Percentiles rank a stretch among this genome's conserved stretches.
These are phyloP conservation scores for Penicillium fuscoglaucum DNA, from an alignment of 2,329 filamentous ascomycete species.

Conservation along the genomic window DNA sequence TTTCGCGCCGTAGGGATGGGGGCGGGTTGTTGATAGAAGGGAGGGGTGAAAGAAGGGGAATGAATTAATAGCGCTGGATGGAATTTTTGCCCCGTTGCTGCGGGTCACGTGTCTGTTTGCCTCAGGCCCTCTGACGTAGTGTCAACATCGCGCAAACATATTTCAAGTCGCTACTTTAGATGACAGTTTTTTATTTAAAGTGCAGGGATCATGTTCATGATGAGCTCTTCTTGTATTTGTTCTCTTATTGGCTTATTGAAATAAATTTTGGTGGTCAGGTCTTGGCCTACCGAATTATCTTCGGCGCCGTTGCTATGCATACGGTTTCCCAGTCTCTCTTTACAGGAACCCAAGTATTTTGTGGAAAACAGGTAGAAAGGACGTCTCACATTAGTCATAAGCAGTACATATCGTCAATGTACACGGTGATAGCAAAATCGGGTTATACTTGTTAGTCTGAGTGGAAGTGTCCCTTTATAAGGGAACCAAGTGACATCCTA, in stretches of 20 bases:
- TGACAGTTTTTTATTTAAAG: not conserved
- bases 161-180: not conserved
- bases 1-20: constrained; percentile 26
- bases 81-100: constrained; percentile 33
- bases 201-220: not conserved
- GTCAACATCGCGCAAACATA: constrained; percentile 7
- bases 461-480: constrained; percentile 54
- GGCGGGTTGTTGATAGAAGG: constrained; percentile 26
- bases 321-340: not conserved
- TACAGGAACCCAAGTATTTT: not conserved
- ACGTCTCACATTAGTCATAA: constrained; percentile 19
- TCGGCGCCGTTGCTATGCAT: not conserved
- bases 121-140: constrained; percentile 28
- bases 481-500: constrained; percentile 88
- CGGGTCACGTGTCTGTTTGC: constrained; percentile 24
- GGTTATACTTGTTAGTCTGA: not conserved
- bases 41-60: constrained; percentile 31
- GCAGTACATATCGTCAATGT: constrained; percentile 7
- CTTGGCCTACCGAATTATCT: not conserved
- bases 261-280: not conserved
- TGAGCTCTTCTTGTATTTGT: not conserved
- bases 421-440: constrained; percentile 2
- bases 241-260: not conserved
- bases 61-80: constrained; percentile 31
- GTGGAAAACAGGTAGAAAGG: not conserved